These are phyloP conservation scores for Penicillium daleae DNA, from an alignment of 495 filamentous ascomycete genomes.

Conservation along the genomic window DNA sequence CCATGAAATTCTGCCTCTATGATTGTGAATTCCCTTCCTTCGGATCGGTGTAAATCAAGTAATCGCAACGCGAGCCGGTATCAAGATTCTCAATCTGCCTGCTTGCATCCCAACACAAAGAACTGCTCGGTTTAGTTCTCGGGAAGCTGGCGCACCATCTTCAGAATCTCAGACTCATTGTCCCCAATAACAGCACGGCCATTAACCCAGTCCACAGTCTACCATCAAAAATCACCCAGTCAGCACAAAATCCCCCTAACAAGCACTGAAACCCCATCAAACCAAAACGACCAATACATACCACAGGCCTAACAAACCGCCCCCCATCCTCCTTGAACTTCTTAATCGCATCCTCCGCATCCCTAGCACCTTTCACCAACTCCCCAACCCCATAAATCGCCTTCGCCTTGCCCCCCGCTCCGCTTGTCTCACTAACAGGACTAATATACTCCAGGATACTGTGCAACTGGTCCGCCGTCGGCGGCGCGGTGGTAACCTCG, in stretches of 20 bases:
- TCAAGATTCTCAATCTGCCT: neutral
- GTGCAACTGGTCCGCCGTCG: conserved; percentile 81
- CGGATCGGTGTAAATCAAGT: neutral
- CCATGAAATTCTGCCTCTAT: neutral
- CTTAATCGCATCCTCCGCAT: conserved; percentile 75
- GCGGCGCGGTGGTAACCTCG: conserved; percentile 77
- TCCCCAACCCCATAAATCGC: conserved; percentile 42
- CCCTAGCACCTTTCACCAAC: conserved; percentile 71
- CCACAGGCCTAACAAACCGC: conserved; percentile 73
- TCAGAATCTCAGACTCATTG: conserved; percentile 81
- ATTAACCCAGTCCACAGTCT: conserved; percentile 94
- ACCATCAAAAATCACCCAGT: conserved; percentile 4
- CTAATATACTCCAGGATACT: conserved; percentile 89
- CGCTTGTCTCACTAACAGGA: conserved; percentile 44
- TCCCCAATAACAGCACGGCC: conserved; percentile 77
- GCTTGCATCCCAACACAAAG: neutral
- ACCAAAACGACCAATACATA: conserved; percentile 50
- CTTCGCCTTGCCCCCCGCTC: conserved; percentile 33
- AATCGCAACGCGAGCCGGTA: too few species aligned
- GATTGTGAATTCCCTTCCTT: neutral
- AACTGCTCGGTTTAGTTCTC: conserved; percentile 18
- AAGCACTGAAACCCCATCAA: conserved; percentile 10
- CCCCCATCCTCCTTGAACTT: conserved; percentile 62
- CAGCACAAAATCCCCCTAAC: conserved; percentile 9
- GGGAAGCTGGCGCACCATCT: conserved; percentile 64